Base-by-base conservation (phyloP, 2,329 filamentous ascomycete species). In the Pestalotiopsis fici region DNA sequence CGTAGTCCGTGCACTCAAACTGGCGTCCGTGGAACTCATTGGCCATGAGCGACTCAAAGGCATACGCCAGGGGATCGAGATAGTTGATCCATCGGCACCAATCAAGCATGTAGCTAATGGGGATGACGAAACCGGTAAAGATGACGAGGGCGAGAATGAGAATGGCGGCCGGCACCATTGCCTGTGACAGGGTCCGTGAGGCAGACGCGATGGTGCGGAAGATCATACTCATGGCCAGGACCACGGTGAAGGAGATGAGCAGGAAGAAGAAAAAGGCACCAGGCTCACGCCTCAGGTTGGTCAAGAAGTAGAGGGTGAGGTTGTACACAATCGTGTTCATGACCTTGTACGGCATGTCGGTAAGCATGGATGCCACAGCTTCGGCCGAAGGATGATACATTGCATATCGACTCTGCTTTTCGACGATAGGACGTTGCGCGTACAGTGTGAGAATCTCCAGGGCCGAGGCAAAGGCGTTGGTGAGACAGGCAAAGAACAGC, bases 381-480 rank as follows among this genome's bases (percentile, higher is more conserved):
- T 97, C 94, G 18, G 93, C 90, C 13, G 91, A 94, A 0, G 95
- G 93, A 74, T 97, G 94, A 75, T 97, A 97, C 21, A 97, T 85
- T 12, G 94, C 94, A 76, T 97, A 97, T 65, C 91, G 89, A 67
- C 86, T 82, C 73, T 97, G 94, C 77, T 97, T 97, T 77, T 97
- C 94, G 66, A 97, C 93, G 72, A 97, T 97, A 1, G 93, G 91
- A 35, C 94, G 90, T 85, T 97, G 93, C 2, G 92, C 88, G 78
- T 95, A 97, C 4, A 97, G 85, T 0, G 91, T 93, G 37, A 95
- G 79, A 75, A 97, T 95, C 78, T 95, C 93, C 43, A 95, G 86
- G 67, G 91, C 91, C 76, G 88, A 91, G 69, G 90, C 86, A 75
- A 95, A 95, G 61, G 93, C 93, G 78, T 94, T 96, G 82, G 95